Conservation (phyloP, 2,329 filamentous ascomycete genomes). For the Elsinoe batatas region DNA sequence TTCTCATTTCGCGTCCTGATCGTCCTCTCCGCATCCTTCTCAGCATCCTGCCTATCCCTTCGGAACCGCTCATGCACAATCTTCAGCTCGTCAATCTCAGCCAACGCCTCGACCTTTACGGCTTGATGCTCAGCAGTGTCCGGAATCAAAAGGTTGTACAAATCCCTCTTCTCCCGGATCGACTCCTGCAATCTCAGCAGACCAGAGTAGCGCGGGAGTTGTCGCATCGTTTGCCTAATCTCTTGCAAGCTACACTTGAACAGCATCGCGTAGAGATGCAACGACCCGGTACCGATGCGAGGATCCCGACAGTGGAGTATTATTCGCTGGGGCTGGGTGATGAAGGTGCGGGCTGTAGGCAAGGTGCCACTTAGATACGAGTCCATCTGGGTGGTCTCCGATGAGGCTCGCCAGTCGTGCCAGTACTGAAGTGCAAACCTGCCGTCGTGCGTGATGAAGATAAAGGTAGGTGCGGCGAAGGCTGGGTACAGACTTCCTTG, state of each 20-base stretch:
- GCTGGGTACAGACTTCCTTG: neutral
- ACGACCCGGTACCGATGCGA: neutral
- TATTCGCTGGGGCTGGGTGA: neutral
- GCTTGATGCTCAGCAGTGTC: neutral
- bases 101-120: neutral
- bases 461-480: neutral
- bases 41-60: neutral
- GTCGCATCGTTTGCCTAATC: neutral
- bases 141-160: neutral
- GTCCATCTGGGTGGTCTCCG: neutral
- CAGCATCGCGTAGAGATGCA: neutral
- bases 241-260: neutral
- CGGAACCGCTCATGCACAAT: neutral
- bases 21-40: neutral
- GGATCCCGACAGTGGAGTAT: slow-evolving; percentile 2
- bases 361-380: neutral
- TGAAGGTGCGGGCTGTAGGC: neutral
- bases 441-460: neutral
- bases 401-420: neutral
- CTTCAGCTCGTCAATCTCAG: neutral
- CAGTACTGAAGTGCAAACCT: slow-evolving; percentile 1
- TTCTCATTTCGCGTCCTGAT: neutral
- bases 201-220: neutral
- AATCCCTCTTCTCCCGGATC: neutral
- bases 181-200: neutral